Evolutionary conservation across 306 rosid genomes (phyloP).

Genomic region (Benincasa hispida): DNA sequence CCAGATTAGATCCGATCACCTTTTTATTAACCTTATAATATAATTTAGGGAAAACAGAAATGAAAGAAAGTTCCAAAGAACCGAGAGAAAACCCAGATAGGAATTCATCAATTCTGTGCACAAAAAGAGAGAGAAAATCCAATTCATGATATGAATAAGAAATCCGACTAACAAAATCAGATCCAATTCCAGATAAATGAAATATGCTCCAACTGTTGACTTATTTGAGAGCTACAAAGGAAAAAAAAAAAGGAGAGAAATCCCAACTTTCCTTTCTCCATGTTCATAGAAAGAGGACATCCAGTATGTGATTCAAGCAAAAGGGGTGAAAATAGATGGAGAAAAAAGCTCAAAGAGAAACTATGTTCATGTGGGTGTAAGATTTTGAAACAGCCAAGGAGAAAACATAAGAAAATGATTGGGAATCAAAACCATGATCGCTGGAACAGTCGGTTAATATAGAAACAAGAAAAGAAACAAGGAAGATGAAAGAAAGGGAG

Average conservation of each 20-base stretch:
- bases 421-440: neutral
- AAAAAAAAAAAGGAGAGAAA: neutral
- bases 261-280: neutral
- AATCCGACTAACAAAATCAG: neutral
- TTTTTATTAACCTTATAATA: neutral
- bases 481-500: neutral
- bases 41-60: neutral
- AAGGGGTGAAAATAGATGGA: neutral
- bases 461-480: neutral
- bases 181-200: neutral
- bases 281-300: neutral
- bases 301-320: neutral
- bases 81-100: neutral
- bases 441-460: neutral
- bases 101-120: neutral
- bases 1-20: constrained; percentile 39
- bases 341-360: neutral
- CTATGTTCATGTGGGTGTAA: neutral
- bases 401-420: neutral
- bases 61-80: neutral
- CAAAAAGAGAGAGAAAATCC: neutral
- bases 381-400: neutral
- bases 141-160: neutral
- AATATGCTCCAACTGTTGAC: neutral
- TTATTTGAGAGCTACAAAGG: neutral